Percentiles rank a stretch among this genome's conserved stretches.
These are phyloP conservation scores for Zasmidium cellare DNA, from an alignment of 2,329 filamentous ascomycete species.

Conservation along the genomic window DNA sequence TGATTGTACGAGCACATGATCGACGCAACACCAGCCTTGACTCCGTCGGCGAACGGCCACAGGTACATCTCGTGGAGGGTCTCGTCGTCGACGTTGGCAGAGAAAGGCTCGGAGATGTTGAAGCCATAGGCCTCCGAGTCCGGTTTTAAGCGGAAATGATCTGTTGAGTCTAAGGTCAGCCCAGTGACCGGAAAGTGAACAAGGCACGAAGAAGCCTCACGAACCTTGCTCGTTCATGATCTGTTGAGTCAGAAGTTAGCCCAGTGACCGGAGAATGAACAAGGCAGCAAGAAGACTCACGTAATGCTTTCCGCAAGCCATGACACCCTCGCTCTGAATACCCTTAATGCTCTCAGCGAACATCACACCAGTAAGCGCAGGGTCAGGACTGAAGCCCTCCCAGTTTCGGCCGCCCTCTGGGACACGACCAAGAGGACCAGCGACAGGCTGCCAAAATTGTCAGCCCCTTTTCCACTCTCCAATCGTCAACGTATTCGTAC, in stretches of 20 bases:
- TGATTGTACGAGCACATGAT: constrained; percentile 78
- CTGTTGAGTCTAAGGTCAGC: constrained; percentile 49
- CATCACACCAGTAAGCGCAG: constrained; percentile 54
- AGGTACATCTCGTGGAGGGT: constrained; percentile 77
- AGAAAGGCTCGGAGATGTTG: constrained; percentile 55
- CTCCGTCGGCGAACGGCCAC: constrained; percentile 81
- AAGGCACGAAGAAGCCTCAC: no score
- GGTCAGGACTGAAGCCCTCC: constrained; percentile 61
- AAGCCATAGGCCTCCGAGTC: constrained; percentile 36
- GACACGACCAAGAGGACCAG: constrained; percentile 54
- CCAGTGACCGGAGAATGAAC: no score
- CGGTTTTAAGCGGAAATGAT: constrained; percentile 40
- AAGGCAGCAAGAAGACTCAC: no score
- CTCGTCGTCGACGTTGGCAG: constrained; percentile 72
- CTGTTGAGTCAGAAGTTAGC: no score
- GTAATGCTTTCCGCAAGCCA: constrained; percentile 59
- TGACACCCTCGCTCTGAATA: constrained; percentile 41
- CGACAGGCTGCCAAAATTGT: constrained; percentile 48
- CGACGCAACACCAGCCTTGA: constrained; percentile 75
- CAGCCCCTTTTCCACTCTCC: not conserved
- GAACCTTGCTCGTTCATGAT: constrained; percentile 62
- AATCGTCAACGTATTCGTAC: constrained; percentile 3
- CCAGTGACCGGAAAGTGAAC: no score
- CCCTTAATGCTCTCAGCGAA: constrained; percentile 28
- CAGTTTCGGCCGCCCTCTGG: constrained; percentile 36